phyloP scores from a whole-genome alignment of 2,329 filamentous ascomycete genomes.

The Apiospora koreana region DNA sequence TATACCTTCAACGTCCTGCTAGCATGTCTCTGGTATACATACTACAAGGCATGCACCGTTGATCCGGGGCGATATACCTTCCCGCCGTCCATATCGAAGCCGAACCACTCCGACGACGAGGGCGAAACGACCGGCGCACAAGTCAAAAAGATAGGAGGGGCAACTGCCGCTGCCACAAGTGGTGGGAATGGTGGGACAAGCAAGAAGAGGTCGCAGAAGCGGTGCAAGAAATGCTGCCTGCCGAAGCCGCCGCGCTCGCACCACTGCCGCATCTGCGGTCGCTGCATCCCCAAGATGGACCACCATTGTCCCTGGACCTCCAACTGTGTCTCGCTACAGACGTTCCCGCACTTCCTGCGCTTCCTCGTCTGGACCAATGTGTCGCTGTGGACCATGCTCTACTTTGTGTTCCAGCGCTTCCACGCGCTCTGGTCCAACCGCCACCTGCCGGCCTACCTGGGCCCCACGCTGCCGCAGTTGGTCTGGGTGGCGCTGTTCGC shows the following conservation, averaged over 20 bases:
- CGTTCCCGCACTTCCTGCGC: slow-evolving; percentile 79
- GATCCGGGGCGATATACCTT: slow-evolving; percentile 59
- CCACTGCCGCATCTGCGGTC: slow-evolving; percentile 76
- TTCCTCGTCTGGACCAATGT: slow-evolving; percentile 72
- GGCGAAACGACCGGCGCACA: slow-evolving; percentile 21
- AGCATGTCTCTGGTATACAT: slow-evolving; percentile 66
- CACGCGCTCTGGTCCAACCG: slow-evolving; percentile 63
- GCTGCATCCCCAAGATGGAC: slow-evolving; percentile 80
- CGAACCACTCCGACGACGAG: slow-evolving; percentile 17
- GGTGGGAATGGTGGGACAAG: slow-evolving; percentile 8
- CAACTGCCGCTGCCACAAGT: slow-evolving; percentile 18
- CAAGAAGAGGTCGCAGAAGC: background rate
- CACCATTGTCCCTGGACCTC: slow-evolving; percentile 85
- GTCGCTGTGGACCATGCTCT: slow-evolving; percentile 62
- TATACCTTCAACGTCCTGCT: slow-evolving; percentile 68
- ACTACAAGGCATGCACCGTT: slow-evolving; percentile 61
- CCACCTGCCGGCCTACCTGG: slow-evolving; percentile 73
- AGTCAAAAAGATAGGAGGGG: slow-evolving; percentile 16
- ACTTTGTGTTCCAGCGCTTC: slow-evolving; percentile 61
- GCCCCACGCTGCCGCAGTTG: slow-evolving; percentile 62
- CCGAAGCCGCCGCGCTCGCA: slow-evolving; percentile 78
- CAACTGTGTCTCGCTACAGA: slow-evolving; percentile 82
- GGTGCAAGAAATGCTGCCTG: slow-evolving; percentile 67
- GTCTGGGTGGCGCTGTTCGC: slow-evolving; percentile 61
- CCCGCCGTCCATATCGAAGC: slow-evolving; percentile 22